Percentiles rank a stretch among this genome's conserved stretches.
Conservation (phyloP, 345 rosid genomes). For the Ceriops zippeliana region DNA sequence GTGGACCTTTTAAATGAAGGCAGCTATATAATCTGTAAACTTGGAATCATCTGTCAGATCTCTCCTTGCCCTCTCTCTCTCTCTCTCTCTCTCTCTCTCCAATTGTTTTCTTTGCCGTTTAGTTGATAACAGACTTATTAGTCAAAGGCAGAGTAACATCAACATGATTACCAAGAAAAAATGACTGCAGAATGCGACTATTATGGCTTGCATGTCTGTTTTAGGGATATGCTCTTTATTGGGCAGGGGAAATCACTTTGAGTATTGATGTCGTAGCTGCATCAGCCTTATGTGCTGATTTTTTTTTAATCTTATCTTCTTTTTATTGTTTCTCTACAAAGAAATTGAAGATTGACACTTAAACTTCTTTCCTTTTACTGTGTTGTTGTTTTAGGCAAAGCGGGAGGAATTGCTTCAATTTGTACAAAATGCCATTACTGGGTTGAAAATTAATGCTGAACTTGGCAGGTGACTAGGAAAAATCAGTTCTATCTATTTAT, state of each 20-base stretch:
- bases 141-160: too few relatives aligned
- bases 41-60: too few relatives aligned
- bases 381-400: constrained; percentile 57
- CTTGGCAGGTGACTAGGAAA: constrained; percentile 54
- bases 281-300: neutral
- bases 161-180: neutral
- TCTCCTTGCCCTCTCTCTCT: too few relatives aligned
- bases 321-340: constrained; percentile 2
- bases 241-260: neutral
- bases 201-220: neutral
- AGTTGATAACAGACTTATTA: too few relatives aligned
- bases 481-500: constrained; percentile 8
- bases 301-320: neutral
- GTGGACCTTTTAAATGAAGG: neutral
- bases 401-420: constrained; percentile 95
- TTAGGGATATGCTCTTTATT: neutral
- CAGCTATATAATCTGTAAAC: neutral
- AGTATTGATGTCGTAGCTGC: neutral
- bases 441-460: constrained; percentile 76
- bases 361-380: constrained; percentile 7
- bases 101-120: too few relatives aligned
- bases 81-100: too few relatives aligned
- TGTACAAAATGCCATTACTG: constrained; percentile 78
- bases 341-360: constrained; percentile 15
- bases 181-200: neutral